phyloP scores from a whole-genome alignment of 2,329 filamentous ascomycete species.

The Cytospora paraplurivora region DNA sequence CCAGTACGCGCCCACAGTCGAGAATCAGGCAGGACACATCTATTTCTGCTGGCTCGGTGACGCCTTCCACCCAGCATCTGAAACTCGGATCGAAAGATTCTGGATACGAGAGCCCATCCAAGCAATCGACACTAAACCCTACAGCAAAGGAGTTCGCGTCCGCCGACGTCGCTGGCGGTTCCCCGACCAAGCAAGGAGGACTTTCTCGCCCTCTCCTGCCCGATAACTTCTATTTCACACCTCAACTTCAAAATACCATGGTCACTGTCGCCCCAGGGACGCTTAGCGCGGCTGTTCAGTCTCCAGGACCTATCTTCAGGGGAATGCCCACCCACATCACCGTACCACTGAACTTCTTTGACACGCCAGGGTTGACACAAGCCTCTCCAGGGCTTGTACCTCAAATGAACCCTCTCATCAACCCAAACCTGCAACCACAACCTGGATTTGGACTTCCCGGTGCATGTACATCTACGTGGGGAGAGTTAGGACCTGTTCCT shows the following conservation, averaged over 20 bases:
- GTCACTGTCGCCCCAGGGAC: not conserved
- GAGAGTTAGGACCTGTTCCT: not conserved
- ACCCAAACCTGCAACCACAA: slow-evolving; percentile 1
- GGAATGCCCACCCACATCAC: slow-evolving; percentile 3
- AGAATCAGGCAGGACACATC: slow-evolving; percentile 3
- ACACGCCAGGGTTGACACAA: not conserved
- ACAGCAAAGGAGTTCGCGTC: slow-evolving; percentile 25
- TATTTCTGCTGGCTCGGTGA: not conserved
- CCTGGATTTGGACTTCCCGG: not conserved
- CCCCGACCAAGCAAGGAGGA: not conserved
- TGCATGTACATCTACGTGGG: not conserved
- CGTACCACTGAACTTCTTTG: not conserved
- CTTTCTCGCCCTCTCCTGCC: not conserved
- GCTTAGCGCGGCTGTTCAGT: not conserved
- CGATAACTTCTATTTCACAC: not conserved
- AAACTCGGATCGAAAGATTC: slow-evolving; percentile 6
- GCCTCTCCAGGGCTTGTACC: not conserved
- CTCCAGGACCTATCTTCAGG: slow-evolving; percentile 6
- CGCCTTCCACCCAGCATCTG: not conserved
- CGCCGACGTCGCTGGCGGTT: not conserved
- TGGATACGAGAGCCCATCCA: slow-evolving; percentile 7
- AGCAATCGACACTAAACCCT: slow-evolving; percentile 23
- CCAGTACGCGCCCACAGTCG: slow-evolving; percentile 14
- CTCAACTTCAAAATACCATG: not conserved
- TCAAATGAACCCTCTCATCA: not conserved